Base-by-base conservation (phyloP, 2,329 filamentous ascomycete species). In the Colletotrichum viniferum region DNA sequence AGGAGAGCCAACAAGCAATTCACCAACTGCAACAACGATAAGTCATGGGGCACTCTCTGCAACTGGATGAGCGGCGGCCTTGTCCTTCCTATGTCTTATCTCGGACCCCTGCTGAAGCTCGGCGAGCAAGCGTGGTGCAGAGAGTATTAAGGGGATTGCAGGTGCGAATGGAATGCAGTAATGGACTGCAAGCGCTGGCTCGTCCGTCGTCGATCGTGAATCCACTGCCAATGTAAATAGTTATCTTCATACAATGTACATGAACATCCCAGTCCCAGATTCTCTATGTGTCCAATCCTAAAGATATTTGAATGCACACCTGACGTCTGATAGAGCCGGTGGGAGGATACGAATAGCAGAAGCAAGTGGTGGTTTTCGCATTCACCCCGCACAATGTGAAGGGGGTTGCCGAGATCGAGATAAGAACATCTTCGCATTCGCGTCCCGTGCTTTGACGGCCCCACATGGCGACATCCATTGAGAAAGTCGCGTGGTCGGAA, bases 41-140 rank as follows among this genome's bases (percentile, higher is more conserved):
- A 71, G 3, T 26, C 65, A 7, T 80, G 79, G 79, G 76, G 76
- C 3, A 58, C 36, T 13, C 75, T 78, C 9, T 80, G 79, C 69
- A 72, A 77, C 32, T 80, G 76, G 60, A 66, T 74, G 64, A 43
- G 56, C 4, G 69, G 78, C 13, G 77, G 79, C 18, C 30, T 72
- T 73, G 76, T 80, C 8, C 55, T 73, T 8, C 79, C 79, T 10
- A 76, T 78, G 75, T 79, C 79, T 8, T 80, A 80, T n/a, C 76
- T 80, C 18, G 79, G 79, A 4, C 79, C 78, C 3, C 58, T 80
- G 10, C 68, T 80, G n/a, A 74, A 38, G 18, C 24, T 58, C 6
- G 6, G 3, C 13, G 64, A 55, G 56, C 24, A 10, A 9, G 56
- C n/a, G 5, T 73, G 70, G 70, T 73, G 70, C 21, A 72, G 69